Conservation (phyloP, 441 rosid species). For the Aleurites moluccanus region DNA sequence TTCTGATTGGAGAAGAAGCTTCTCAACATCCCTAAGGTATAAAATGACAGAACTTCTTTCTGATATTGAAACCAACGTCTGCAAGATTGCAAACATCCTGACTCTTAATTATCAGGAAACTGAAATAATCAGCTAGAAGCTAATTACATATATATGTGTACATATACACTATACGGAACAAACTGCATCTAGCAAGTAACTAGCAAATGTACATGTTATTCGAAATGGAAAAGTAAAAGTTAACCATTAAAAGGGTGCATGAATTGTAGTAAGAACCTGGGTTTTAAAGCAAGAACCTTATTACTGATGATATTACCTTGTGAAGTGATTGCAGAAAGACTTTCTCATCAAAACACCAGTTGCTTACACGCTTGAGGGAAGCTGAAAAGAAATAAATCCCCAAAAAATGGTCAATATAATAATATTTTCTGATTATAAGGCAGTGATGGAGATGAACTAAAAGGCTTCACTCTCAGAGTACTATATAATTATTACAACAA, state of each 20-base stretch:
- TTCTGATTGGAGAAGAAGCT: slow-evolving; percentile 71
- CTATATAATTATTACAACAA: not conserved
- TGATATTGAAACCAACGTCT: slow-evolving; percentile 74
- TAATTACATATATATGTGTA: not conserved
- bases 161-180: not conserved
- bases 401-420: not conserved
- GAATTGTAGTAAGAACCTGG: not conserved
- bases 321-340: slow-evolving; percentile 73
- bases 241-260: not conserved
- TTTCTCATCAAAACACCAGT: slow-evolving; percentile 85
- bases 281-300: not conserved
- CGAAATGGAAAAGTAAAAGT: not conserved
- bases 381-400: slow-evolving; percentile 40
- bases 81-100: slow-evolving; percentile 19
- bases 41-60: slow-evolving; percentile 60
- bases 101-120: not conserved
- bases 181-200: not conserved
- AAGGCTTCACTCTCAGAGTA: not conserved
- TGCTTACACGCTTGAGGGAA: slow-evolving; percentile 46
- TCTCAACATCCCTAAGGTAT: slow-evolving; percentile 79
- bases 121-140: not conserved
- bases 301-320: slow-evolving; percentile 51
- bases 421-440: not conserved
- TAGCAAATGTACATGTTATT: not conserved
- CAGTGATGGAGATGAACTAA: not conserved